Conservation (phyloP, 2,329 filamentous ascomycete genomes). For the Tympanopsis confertula region DNA sequence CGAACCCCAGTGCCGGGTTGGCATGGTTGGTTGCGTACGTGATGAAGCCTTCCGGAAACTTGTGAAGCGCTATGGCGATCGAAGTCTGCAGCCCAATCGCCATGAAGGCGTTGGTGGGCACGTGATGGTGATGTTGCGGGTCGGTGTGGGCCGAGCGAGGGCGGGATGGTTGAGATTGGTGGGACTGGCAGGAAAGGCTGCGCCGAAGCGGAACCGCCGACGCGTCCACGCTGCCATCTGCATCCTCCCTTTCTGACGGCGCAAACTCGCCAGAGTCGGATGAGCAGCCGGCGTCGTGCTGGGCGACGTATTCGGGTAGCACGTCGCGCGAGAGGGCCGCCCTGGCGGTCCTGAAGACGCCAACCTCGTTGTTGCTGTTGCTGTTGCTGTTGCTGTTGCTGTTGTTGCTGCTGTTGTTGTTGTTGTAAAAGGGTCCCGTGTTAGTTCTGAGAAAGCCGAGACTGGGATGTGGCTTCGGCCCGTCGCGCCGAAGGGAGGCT, state of each 20-base stretch:
- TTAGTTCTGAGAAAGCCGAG: slow-evolving; percentile 27
- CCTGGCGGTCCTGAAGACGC: no score
- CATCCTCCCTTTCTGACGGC: no score
- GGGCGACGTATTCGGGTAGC: background rate
- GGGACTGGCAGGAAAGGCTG: background rate
- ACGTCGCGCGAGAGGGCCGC: background rate
- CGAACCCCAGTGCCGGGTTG: slow-evolving; percentile 75
- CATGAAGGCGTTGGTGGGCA: slow-evolving; percentile 84
- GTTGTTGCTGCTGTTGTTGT: slow-evolving; percentile 12
- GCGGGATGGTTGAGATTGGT: background rate
- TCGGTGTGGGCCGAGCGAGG: background rate
- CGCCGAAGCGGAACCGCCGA: background rate
- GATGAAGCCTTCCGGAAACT: slow-evolving; percentile 78
- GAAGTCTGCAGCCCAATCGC: slow-evolving; percentile 93
- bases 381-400: background rate
- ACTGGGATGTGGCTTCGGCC: slow-evolving; percentile 6
- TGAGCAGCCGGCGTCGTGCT: no score
- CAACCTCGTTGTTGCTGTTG: no score
- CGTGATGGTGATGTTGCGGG: slow-evolving; percentile 71
- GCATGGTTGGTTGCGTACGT: slow-evolving; percentile 97
- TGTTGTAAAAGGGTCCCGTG: slow-evolving; percentile 20
- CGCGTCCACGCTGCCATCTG: background rate
- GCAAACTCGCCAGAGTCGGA: no score
- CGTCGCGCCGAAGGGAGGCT: slow-evolving; percentile 17
- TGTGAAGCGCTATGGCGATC: slow-evolving; percentile 89